Evolutionary conservation across 1,284 basidiomycete genomes (phyloP).

Genomic region (Ustilago trichophora): DNA sequence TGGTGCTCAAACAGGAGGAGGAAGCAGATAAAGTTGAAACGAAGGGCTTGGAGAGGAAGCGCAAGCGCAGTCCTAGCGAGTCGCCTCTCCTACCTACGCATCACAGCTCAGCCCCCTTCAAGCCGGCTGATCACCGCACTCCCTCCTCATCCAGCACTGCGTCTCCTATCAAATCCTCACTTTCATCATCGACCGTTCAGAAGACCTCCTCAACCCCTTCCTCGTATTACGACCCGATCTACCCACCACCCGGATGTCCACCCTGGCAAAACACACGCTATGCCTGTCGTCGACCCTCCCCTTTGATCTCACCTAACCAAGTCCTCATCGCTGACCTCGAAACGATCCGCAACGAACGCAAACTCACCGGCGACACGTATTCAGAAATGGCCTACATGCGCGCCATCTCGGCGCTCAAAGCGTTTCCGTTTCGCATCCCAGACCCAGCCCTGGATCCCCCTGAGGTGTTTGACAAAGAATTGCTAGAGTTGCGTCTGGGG

Average conservation of each 20-base stretch:
- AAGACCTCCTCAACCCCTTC: too few relatives aligned
- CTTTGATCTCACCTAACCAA: constrained; percentile 56
- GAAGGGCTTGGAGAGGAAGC: too few relatives aligned
- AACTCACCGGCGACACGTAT: constrained; percentile 48
- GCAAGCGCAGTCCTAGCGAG: constrained; percentile 17
- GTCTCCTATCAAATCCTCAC: neutral
- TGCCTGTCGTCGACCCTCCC: constrained; percentile 55
- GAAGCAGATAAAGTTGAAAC: neutral
- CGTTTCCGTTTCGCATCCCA: constrained; percentile 49
- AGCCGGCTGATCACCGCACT: too few relatives aligned
- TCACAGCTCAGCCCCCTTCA: too few relatives aligned
- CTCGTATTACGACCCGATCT: constrained; percentile 14
- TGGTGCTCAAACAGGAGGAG: constrained; percentile 3
- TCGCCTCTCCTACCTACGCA: constrained; percentile 20
- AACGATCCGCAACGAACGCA: constrained; percentile 53
- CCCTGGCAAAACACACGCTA: constrained; percentile 45
- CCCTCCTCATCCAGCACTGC: constrained; percentile 1
- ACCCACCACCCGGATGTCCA: constrained; percentile 8
- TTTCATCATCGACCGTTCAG: too few relatives aligned
- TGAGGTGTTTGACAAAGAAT: neutral
- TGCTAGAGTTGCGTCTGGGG: constrained; percentile 11
- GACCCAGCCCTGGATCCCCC: constrained; percentile 8
- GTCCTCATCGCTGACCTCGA: constrained; percentile 54
- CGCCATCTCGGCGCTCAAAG: constrained; percentile 58
- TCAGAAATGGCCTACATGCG: constrained; percentile 61